Percentiles rank a stretch among this genome's conserved stretches.
phyloP scores from a whole-genome alignment of 2,329 filamentous ascomycete species.

The Fusarium fujikuroi region DNA sequence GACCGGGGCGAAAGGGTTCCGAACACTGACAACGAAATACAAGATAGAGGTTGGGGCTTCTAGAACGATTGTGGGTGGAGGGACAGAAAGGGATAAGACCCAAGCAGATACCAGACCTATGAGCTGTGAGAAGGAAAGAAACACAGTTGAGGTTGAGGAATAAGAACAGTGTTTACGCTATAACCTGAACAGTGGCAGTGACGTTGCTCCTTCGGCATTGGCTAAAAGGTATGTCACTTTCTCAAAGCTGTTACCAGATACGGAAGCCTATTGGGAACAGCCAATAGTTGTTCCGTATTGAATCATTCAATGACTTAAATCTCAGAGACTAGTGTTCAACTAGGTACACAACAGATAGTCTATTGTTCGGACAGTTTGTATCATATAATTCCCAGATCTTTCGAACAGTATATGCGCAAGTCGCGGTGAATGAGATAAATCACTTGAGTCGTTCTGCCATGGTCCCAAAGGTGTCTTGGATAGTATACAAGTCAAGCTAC shows the following conservation, averaged over 20 bases:
- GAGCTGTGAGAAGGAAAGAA: not conserved
- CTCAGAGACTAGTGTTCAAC: not conserved
- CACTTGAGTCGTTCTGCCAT: not conserved
- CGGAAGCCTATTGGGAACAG: not conserved
- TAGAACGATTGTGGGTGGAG: not conserved
- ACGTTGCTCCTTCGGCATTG: not conserved
- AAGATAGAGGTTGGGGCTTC: not conserved
- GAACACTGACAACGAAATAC: too few species aligned
- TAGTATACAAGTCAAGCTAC: not conserved
- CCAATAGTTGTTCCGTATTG: too few species aligned
- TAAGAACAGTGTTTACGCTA: not conserved
- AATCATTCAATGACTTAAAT: not conserved
- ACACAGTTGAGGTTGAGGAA: too few species aligned
- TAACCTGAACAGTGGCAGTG: not conserved
- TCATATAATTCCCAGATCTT: too few species aligned
- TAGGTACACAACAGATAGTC: not conserved
- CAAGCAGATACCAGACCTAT: too few species aligned
- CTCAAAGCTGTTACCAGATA: too few species aligned
- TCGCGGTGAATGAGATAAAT: not conserved
- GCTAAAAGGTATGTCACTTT: not conserved
- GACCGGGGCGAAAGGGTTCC: fast-evolving
- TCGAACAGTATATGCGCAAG: not conserved
- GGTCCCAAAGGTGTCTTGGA: too few species aligned
- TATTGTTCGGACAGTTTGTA: not conserved
- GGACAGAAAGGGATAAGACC: not conserved